Percentiles rank a stretch among this genome's conserved stretches.
Conservation (phyloP, 371 early-diverging fungal genomes). For the Entomophthora muscae region DNA sequence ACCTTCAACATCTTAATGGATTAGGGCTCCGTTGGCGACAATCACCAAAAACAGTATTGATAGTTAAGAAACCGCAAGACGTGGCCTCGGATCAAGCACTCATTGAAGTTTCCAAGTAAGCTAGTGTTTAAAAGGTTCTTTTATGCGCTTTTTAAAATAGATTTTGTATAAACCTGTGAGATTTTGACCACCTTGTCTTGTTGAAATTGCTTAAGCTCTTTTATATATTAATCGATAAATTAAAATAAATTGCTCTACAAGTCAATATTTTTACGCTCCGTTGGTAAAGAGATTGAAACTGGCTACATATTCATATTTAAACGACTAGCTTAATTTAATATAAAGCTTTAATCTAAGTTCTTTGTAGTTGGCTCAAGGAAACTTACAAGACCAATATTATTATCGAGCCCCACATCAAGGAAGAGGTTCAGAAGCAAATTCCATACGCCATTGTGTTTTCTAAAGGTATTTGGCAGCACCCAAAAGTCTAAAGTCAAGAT, state of each 20-base stretch:
- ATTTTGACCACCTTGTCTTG: background rate
- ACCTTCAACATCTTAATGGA: background rate
- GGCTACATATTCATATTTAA: background rate
- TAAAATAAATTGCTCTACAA: background rate
- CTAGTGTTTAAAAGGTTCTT: no score
- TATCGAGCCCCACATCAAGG: slow-evolving; percentile 41
- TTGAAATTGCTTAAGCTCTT: background rate
- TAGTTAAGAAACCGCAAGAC: slow-evolving; percentile 63
- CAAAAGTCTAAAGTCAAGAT: background rate
- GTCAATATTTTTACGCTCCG: background rate
- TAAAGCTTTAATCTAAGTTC: background rate
- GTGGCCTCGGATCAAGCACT: slow-evolving; percentile 41
- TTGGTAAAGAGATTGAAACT: background rate
- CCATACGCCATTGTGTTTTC: slow-evolving; percentile 37
- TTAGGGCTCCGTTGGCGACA: slow-evolving; percentile 33
- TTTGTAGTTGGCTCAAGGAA: slow-evolving; percentile 40
- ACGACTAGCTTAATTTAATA: background rate
- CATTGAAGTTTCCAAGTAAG: slow-evolving; percentile 36
- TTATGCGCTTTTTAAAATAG: no score
- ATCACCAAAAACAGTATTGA: slow-evolving; percentile 45
- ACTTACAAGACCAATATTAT: slow-evolving; percentile 41
- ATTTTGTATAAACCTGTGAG: no score
- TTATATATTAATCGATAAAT: background rate
- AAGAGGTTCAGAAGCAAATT: slow-evolving; percentile 25
- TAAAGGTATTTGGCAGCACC: slow-evolving; percentile 16